Evolutionary conservation across 2,329 filamentous ascomycete genomes (phyloP).

Genomic region (Penicillium crustosum): DNA sequence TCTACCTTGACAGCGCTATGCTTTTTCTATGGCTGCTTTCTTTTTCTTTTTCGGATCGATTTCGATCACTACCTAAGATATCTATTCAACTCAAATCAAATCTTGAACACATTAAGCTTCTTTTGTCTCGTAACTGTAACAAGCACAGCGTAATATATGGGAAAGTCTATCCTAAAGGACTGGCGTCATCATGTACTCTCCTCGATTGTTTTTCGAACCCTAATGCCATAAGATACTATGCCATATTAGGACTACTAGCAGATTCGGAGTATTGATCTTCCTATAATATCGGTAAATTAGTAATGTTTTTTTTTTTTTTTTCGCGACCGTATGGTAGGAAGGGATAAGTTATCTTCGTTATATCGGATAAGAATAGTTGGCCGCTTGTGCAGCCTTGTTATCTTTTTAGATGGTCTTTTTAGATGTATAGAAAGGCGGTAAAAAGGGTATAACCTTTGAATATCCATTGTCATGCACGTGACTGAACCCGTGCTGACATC

Average conservation of each 20-base stretch:
- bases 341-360: too few species aligned
- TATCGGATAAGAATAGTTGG: too few species aligned
- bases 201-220: neutral
- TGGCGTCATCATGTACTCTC: neutral
- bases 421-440: too few species aligned
- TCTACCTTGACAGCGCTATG: neutral
- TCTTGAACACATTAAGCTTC: neutral
- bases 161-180: neutral
- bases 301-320: too few species aligned
- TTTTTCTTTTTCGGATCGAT: conserved; percentile 11
- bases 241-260: neutral
- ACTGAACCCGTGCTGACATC: neutral
- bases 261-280: neutral
- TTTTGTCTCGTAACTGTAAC: neutral
- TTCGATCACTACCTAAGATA: conserved; percentile 9
- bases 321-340: too few species aligned
- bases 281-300: neutral
- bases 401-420: too few species aligned
- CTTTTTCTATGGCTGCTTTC: neutral
- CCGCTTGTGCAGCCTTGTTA: too few species aligned
- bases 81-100: conserved; percentile 2
- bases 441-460: too few species aligned
- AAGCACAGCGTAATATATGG: neutral
- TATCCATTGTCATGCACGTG: too few species aligned
- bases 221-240: neutral